phyloP scores from a whole-genome alignment of 2,329 filamentous ascomycete species.

The Sporothrix luriei region DNA sequence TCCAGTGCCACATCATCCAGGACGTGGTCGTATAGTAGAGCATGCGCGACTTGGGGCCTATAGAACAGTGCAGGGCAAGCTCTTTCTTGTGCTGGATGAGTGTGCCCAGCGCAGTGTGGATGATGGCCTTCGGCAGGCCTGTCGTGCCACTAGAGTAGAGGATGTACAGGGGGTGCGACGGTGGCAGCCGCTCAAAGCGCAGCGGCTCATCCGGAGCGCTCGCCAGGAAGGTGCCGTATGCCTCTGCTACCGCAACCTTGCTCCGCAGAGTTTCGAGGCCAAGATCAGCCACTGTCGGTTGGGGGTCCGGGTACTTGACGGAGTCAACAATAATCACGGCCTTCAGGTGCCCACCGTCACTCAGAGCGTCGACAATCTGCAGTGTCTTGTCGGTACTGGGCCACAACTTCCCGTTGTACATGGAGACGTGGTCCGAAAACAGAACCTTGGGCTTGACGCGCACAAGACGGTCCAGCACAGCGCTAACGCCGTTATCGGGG shows the following conservation, averaged over 20 bases:
- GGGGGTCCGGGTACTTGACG: slow-evolving; percentile 34
- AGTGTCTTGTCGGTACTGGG: slow-evolving; percentile 75
- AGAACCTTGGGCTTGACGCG: slow-evolving; percentile 84
- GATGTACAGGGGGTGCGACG: slow-evolving; percentile 90
- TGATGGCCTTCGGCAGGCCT: slow-evolving; percentile 83
- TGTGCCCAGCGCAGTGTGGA: slow-evolving; percentile 87
- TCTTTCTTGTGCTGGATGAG: slow-evolving; percentile 97
- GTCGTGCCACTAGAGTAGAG: slow-evolving; percentile 94
- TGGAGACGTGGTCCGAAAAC: slow-evolving; percentile 83
- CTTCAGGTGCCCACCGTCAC: slow-evolving; percentile 61
- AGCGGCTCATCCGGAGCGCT: slow-evolving; percentile 52
- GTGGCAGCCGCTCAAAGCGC: slow-evolving; percentile 73
- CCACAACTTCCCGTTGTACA: slow-evolving; percentile 91
- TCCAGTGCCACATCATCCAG: slow-evolving; percentile 99
- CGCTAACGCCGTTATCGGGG: slow-evolving; percentile 88
- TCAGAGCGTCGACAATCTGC: slow-evolving; percentile 71
- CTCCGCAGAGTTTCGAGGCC: slow-evolving; percentile 48
- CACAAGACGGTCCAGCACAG: slow-evolving; percentile 80
- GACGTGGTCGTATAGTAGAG: slow-evolving; percentile 95
- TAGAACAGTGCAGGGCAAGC: slow-evolving; percentile 81
- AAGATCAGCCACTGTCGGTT: slow-evolving; percentile 42
- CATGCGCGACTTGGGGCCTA: slow-evolving; percentile 70
- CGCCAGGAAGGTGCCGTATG: slow-evolving; percentile 52
- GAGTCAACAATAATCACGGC: slow-evolving; percentile 76
- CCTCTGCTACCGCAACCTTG: slow-evolving; percentile 48